These are phyloP conservation scores for Populus hybrid DNA, from an alignment of 441 rosid species.

Conservation along the genomic window DNA sequence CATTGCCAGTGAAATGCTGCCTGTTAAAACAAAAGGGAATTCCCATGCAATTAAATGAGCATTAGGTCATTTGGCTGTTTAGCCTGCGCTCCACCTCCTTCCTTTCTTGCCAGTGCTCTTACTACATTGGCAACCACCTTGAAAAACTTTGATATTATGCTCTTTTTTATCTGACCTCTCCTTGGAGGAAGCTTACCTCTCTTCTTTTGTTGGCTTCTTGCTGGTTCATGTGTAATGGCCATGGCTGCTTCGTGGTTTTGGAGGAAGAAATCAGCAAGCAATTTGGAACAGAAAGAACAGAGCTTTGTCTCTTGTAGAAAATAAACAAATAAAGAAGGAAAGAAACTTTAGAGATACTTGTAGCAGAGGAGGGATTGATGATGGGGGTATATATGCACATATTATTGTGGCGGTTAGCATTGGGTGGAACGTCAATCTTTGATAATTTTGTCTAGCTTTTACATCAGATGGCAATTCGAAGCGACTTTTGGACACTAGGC, in stretches of 20 bases:
- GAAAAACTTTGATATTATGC: conserved; percentile 20
- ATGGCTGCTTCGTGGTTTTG: neutral
- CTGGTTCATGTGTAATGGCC: conserved; percentile 7
- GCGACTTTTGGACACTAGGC: neutral
- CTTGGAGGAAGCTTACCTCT: conserved; percentile 28
- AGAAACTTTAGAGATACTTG: neutral
- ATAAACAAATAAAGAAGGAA: neutral
- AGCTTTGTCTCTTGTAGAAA: no score
- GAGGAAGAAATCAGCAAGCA: conserved; percentile 1
- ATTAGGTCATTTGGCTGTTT: neutral
- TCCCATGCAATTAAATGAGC: conserved; percentile 3
- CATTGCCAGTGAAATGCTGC: neutral
- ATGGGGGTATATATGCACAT: neutral
- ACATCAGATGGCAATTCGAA: neutral
- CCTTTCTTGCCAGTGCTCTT: conserved; percentile 16
- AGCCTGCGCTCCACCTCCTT: neutral
- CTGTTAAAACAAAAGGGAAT: neutral
- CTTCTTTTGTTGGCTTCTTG: conserved; percentile 1
- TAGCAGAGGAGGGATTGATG: neutral
- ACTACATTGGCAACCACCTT: conserved; percentile 10
- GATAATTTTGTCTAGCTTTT: neutral
- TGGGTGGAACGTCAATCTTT: neutral
- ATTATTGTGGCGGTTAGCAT: neutral
- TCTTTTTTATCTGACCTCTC: conserved; percentile 34
- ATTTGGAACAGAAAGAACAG: neutral